phyloP scores from a whole-genome alignment of 176 grass and related monocot genomes.

The Musa schizocarpa region DNA sequence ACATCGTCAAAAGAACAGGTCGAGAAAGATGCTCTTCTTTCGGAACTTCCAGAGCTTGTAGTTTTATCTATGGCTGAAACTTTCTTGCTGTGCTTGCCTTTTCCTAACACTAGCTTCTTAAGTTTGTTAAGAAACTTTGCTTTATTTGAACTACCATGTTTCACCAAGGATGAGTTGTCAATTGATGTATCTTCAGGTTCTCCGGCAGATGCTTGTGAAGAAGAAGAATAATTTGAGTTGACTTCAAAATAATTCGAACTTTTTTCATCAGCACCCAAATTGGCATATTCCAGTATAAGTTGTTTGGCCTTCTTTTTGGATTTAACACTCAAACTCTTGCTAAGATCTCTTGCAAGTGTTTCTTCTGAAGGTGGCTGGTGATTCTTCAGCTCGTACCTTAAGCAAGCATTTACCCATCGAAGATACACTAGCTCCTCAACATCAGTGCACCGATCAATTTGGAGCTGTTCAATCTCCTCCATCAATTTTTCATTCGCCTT shows the following conservation, averaged over 20 bases:
- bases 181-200: background rate
- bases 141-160: constrained; percentile 29
- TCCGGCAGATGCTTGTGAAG: constrained; percentile 29
- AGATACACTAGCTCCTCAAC: constrained; percentile 90
- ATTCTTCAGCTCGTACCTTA: constrained; percentile 56
- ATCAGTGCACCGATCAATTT: constrained; percentile 39
- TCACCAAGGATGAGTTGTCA: background rate
- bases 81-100: background rate
- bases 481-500: constrained; percentile 53
- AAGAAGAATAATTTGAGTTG: constrained; percentile 10
- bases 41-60: background rate
- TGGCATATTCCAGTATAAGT: constrained; percentile 58
- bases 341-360: constrained; percentile 46
- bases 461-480: constrained; percentile 61
- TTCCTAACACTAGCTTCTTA: constrained; percentile 49
- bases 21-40: background rate
- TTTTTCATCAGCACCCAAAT: constrained; percentile 34
- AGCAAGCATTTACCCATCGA: constrained; percentile 85
- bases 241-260: background rate
- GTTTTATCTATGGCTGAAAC: background rate
- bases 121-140: constrained; percentile 54
- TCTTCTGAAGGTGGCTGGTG: constrained; percentile 5
- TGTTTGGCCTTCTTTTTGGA: constrained; percentile 71
- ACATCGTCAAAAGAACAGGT: background rate
- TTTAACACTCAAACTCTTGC: constrained; percentile 55